A percentile compares a stretch with the other conserved stretches of the same genome.
These are phyloP conservation scores for Taphrina betulina DNA, from an alignment of 1,139 yeast genomes.

Conservation along the genomic window DNA sequence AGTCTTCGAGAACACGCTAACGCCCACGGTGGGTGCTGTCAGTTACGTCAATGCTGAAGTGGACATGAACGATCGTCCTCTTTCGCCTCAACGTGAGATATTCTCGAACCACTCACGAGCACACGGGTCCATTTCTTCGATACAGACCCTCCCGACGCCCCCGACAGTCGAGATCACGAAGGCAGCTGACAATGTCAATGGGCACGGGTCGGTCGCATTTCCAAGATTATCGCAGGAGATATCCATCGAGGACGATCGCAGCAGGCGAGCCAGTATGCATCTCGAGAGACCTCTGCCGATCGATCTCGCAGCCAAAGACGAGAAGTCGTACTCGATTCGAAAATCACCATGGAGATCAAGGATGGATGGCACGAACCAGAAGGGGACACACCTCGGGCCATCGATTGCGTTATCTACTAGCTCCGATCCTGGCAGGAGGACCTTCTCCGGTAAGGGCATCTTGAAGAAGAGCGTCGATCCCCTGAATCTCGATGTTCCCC, in stretches of 20 bases:
- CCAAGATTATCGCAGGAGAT: slow-evolving; percentile 23
- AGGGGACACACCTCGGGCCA: not conserved
- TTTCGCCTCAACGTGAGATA: not conserved
- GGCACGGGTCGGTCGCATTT: slow-evolving; percentile 26
- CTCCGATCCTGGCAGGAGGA: not conserved
- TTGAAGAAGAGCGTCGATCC: slow-evolving; percentile 7
- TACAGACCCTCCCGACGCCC: not conserved
- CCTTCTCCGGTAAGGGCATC: slow-evolving; percentile 11
- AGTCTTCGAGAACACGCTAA: not conserved
- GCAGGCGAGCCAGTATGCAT: slow-evolving; percentile 30
- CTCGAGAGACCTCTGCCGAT: slow-evolving; percentile 27
- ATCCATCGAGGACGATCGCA: slow-evolving; percentile 11
- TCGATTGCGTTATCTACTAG: too few relatives aligned
- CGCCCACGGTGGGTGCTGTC: not conserved
- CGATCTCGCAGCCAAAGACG: not conserved
- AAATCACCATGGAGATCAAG: not conserved
- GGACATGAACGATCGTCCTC: not conserved
- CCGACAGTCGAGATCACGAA: slow-evolving; percentile 10
- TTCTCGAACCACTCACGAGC: not conserved
- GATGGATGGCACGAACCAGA: too few relatives aligned
- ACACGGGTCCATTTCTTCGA: not conserved
- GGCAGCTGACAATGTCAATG: slow-evolving; percentile 25
- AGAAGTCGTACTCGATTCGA: not conserved
- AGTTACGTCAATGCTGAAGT: slow-evolving; percentile 26
- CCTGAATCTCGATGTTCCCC: not conserved